phyloP scores from a whole-genome alignment of 345 rosid genomes.

The Salix caprea region DNA sequence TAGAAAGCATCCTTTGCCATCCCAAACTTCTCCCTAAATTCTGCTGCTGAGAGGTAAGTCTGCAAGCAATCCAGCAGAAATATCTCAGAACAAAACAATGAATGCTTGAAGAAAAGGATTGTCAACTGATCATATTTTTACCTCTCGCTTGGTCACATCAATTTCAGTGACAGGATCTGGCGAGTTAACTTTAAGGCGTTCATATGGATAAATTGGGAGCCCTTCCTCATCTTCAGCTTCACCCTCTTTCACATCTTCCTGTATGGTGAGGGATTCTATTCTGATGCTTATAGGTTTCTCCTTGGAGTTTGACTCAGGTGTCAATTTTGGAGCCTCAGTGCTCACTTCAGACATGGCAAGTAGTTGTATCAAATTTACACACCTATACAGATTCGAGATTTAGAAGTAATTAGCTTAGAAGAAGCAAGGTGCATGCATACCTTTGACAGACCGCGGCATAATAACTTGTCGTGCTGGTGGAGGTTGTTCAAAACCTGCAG shows the following conservation, averaged over 20 bases:
- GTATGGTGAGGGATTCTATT: conserved; percentile 72
- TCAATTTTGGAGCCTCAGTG: conserved; percentile 43
- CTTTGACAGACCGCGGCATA: conserved; percentile 69
- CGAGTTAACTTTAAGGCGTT: conserved; percentile 66
- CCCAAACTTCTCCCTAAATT: conserved; percentile 87
- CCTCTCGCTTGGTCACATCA: conserved; percentile 97
- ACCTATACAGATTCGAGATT: not conserved
- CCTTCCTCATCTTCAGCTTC: conserved; percentile 96
- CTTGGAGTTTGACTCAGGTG: conserved; percentile 49
- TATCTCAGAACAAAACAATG: not conserved
- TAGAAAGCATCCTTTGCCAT: conserved; percentile 74
- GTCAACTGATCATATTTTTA: conserved; percentile 21
- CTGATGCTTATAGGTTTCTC: conserved; percentile 67
- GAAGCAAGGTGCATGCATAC: conserved; percentile 33
- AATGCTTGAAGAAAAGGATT: not conserved
- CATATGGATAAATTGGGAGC: conserved; percentile 67
- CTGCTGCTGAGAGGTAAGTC: conserved; percentile 69
- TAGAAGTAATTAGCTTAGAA: not conserved
- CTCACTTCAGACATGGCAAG: conserved; percentile 42
- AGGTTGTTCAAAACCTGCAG: conserved; percentile 61
- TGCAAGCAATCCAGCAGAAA: conserved; percentile 26
- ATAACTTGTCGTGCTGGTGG: conserved; percentile 60
- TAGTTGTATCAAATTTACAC: conserved; percentile 8
- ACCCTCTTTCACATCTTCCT: conserved; percentile 85
- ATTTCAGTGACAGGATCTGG: conserved; percentile 67